Evolutionary conservation across 2,329 filamentous ascomycete genomes (phyloP).

Genomic region (Diaporthe sp.): DNA sequence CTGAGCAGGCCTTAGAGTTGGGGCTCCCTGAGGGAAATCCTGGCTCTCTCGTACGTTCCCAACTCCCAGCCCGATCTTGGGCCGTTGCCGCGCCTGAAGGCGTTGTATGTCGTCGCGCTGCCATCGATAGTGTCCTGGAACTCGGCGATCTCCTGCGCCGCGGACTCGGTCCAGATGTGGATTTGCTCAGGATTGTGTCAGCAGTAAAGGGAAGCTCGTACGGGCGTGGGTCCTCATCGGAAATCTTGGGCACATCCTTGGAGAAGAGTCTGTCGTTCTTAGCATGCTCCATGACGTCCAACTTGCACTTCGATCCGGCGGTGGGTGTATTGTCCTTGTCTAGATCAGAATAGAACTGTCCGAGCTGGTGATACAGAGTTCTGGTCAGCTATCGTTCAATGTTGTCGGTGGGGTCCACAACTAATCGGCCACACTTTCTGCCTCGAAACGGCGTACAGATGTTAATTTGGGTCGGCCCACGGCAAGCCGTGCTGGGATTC

Average conservation of each 20-base stretch:
- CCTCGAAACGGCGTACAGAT: neutral
- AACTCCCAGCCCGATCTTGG: slow-evolving; percentile 51
- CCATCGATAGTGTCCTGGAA: slow-evolving; percentile 59
- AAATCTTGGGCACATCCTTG: neutral
- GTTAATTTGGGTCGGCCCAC: neutral
- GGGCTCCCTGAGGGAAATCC: slow-evolving; percentile 62
- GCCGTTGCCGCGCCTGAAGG: slow-evolving; percentile 65
- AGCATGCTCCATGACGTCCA: slow-evolving; percentile 7
- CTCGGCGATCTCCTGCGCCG: slow-evolving; percentile 64
- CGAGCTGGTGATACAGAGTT: neutral
- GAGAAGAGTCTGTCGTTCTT: slow-evolving; percentile 31
- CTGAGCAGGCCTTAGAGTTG: slow-evolving; percentile 61
- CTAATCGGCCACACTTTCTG: neutral
- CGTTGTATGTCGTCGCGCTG: slow-evolving; percentile 55
- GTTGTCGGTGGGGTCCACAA: neutral
- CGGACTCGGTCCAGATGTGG: slow-evolving; percentile 62
- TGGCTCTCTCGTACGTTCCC: slow-evolving; percentile 54
- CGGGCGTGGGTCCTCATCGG: slow-evolving; percentile 35
- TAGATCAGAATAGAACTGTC: neutral
- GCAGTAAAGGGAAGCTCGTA: slow-evolving; percentile 16
- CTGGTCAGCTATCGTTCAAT: neutral
- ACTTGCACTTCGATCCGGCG: slow-evolving; percentile 24
- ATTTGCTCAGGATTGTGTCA: slow-evolving; percentile 44
- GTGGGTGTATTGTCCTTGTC: neutral
- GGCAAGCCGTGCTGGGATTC: neutral